Evolutionary conservation across 371 early-diverging fungal genomes (phyloP), one percentile per base, ranked within the genome.

Genomic region (Dinochytrium kinnereticum): DNA sequence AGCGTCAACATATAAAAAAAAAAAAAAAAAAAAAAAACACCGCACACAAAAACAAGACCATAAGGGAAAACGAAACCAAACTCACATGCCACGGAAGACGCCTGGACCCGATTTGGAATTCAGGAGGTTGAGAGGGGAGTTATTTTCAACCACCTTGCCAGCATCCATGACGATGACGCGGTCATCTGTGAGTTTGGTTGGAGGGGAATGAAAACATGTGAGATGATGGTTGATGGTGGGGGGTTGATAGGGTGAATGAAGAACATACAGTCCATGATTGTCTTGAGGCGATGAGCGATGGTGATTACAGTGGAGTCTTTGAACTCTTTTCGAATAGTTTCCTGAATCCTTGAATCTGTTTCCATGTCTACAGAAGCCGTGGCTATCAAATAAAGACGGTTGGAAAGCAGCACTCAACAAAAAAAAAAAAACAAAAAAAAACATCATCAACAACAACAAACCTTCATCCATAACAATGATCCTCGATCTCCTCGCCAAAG

Each of bases 131-230:
- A 66, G 44, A 2, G 66, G 66, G 7, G n/a, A n/a, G 7, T 87
- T 85, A 40, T 93, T 70, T 70, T 94, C 94, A 10, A 86, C 79
- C 7, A 94, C 82, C 34, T 78, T 26, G 19, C 94, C 94, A 50
- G 85, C 83, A 68, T 91, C 89, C 73, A 96, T 78, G 0, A 95
- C 95, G 50, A 96, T 68, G 1, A 96, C 89, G 68, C 87, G 82
- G 80, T 96, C 93, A 71, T 91, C 76, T 15, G 91, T 85, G 64
- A n/a, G 80, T 71, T 13, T 75, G 72, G 31, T 19, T 19, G 28
- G 30, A 59, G 30, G 30, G 30, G 30, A 59, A 26, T 19, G 13
- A 59, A 26, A 59, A 13, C 59, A 26, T 26, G 17, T 26, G 19
- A 59, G 59, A n/a, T 59, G 30, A 17, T 24, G 24, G 19, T 26